Base-by-base conservation (phyloP, 495 filamentous ascomycete species). In the Ramalina intermedia region DNA sequence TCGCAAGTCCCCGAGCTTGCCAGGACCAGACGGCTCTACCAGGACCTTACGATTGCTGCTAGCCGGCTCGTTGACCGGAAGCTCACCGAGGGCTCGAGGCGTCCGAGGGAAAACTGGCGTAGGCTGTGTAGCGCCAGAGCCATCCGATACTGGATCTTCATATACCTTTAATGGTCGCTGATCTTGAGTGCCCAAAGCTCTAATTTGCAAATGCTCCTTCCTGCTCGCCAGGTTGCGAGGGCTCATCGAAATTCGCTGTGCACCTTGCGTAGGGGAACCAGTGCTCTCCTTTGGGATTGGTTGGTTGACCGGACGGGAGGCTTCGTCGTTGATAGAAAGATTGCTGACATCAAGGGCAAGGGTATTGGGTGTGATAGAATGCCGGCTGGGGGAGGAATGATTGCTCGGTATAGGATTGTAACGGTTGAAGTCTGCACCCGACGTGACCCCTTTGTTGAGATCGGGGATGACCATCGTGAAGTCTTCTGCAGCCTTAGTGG, bases 131-230 rank as follows among this genome's bases (percentile, higher is more conserved):
- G 39, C 45, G n/a, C 46, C 47, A 5, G 37, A 20, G 20, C 37
- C 37, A 17, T 37, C 46, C 14, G 57, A 55, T n/a, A 56, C 57
- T 47, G 68, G 68, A 44, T 71, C 67, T 52, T 71, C 68, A 26
- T 68, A 70, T 26, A 71, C 69, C 24, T 63, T 46, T 49, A 69
- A 56, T 24, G 64, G 52, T 36, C 43, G 35, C 33, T 40, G 50
- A 3, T 48, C 47, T 46, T 47, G 54, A 7, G 16, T 17, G 14
- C 14, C 18, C 8, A 38, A 37, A 27, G 21, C 35, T 43, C 40
- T 46, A 6, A 14, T 18, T 14, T 41, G 29, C 21, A 53, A 17
- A 16, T 49, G 49, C 13, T 56, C 54, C 37, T 56, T 56, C 29
- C 50, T 53, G 37, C 50, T 49, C 18, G 41, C 50, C 14, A 53